Conservation (phyloP, 1,139 yeast genomes). For the Kluyveromyces sp. region DNA sequence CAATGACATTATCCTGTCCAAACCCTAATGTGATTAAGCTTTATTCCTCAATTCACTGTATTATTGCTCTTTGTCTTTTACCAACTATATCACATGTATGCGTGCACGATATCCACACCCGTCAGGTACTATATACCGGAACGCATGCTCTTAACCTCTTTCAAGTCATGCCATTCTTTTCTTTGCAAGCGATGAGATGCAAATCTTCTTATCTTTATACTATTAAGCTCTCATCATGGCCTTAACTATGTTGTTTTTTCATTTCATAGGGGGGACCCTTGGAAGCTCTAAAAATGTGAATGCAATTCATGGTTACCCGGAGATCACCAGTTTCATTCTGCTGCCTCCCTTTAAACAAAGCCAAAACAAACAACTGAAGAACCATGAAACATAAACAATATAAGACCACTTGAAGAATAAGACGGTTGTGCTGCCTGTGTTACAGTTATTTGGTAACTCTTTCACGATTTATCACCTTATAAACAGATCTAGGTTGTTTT, state of each 20-base stretch:
- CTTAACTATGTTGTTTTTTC: no score
- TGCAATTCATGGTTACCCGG: background rate
- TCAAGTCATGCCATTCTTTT: background rate
- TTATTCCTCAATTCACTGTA: no score
- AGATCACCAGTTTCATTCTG: background rate
- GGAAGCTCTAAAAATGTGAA: background rate
- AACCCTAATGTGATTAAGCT: background rate
- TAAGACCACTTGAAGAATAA: background rate
- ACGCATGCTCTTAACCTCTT: background rate
- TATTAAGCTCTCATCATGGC: no score
- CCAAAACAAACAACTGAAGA: background rate
- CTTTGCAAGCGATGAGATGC: background rate
- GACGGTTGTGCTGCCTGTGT: no score
- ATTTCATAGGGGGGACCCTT: background rate
- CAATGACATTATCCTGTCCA: constrained; percentile 1
- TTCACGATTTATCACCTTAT: background rate
- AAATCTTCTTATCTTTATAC: no score
- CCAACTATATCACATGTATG: no score
- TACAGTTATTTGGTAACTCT: background rate
- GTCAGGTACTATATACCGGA: no score
- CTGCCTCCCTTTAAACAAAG: background rate
- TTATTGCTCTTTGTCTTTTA: no score
- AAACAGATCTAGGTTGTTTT: background rate
- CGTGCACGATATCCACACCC: no score
- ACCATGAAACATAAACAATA: background rate